phyloP scores from a whole-genome alignment of 192 early-diverging fungal species.

The Radiomyces spectabilis region DNA sequence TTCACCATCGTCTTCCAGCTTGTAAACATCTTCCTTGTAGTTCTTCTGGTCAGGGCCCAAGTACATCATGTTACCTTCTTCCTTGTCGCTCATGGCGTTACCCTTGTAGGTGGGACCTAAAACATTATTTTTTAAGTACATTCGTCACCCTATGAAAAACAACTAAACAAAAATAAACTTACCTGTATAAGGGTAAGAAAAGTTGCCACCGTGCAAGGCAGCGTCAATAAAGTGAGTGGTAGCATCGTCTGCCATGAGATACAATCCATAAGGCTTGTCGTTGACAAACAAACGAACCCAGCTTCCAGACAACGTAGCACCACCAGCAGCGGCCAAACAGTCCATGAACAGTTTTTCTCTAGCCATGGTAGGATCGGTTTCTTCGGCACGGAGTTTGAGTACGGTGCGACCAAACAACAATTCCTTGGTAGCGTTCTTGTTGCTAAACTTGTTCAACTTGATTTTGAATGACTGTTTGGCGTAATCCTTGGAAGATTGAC shows the following conservation, averaged over 20 bases:
- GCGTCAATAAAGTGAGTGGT: conserved; percentile 8
- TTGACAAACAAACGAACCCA: conserved; percentile 36
- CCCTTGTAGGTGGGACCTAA: conserved; percentile 12
- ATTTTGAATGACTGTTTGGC: conserved; percentile 37
- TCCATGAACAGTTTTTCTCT: conserved; percentile 33
- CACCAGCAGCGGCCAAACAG: conserved; percentile 29
- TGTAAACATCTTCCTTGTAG: conserved; percentile 12
- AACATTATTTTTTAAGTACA: too few species aligned
- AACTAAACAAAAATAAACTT: background rate
- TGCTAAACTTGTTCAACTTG: conserved; percentile 25
- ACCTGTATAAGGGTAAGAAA: background rate
- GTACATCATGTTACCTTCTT: conserved; percentile 7
- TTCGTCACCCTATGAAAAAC: too few species aligned
- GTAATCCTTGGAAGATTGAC: conserved; percentile 38
- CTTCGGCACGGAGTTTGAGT: conserved; percentile 33
- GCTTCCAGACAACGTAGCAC: conserved; percentile 28
- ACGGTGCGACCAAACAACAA: conserved; percentile 23
- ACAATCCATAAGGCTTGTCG: conserved; percentile 32
- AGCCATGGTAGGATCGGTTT: conserved; percentile 28
- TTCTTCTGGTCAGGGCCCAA: conserved; percentile 8
- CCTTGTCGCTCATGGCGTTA: conserved; percentile 1
- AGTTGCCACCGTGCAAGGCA: conserved; percentile 1
- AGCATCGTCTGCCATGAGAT: conserved; percentile 31
- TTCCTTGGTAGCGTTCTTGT: conserved; percentile 13
- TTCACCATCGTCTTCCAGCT: conserved; percentile 3